phyloP scores from a whole-genome alignment of 1,284 basidiomycete species.

The Ustilago bromivora region DNA sequence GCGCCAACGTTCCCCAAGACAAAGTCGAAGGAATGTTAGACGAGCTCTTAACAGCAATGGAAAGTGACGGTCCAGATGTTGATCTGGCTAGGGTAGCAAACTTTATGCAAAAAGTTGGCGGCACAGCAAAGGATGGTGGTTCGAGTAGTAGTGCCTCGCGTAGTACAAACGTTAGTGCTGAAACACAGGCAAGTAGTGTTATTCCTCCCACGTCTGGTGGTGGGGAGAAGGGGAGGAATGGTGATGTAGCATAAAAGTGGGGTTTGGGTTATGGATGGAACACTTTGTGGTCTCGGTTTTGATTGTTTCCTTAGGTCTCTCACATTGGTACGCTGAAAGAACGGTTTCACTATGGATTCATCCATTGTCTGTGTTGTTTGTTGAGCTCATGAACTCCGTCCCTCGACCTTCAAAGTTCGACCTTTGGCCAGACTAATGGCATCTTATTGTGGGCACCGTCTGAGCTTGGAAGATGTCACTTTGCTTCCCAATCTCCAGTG shows the following conservation, averaged over 20 bases:
- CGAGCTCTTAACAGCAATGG: conserved; percentile 86
- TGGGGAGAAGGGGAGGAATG: neutral
- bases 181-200: conserved; percentile 15
- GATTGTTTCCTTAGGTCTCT: neutral
- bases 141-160: conserved; percentile 12
- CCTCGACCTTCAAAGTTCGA: no score
- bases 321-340: no score
- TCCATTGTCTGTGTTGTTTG: no score
- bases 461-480: no score
- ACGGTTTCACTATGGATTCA: no score
- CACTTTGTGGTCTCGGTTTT: no score
- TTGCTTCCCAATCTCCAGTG: no score
- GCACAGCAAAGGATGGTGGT: neutral
- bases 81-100: conserved; percentile 87
- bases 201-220: conserved; percentile 2
- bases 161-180: conserved; percentile 12
- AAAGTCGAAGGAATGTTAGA: conserved; percentile 92
- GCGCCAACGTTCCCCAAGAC: conserved; percentile 86
- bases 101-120: conserved; percentile 77
- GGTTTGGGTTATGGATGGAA: no score
- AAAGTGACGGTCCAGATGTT: conserved; percentile 83
- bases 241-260: neutral
- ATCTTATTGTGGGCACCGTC: no score
- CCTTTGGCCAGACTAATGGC: no score
- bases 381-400: no score